Evolutionary conservation across 1,139 yeast species (phyloP), one percentile per base, ranked within the genome.

Genomic region (Debaryomyces fabryi): DNA sequence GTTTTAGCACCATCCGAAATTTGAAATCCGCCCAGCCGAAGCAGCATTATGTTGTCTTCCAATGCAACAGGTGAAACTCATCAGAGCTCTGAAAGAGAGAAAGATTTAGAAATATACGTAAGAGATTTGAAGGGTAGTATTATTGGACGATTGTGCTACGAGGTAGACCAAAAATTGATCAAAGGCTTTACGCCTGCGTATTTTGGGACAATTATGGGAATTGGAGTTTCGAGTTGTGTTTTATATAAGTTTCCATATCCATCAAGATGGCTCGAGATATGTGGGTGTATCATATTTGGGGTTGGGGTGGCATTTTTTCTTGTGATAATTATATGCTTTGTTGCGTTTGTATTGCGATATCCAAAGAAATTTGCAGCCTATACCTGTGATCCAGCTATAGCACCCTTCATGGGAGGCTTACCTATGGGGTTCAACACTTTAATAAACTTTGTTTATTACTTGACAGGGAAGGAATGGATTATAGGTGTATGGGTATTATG

Each of bases 161-260:
- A 21, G 24, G 39, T 45, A 23, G 48, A 45, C 16, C 37, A 42
- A 10, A 43, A 42, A 21, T 44, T 46, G 10, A 33, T 49, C n/a
- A 30, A 37, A 13, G 48, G 41, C 27, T 82, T 83, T 58, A 64
- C 74, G 21, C 88, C 89, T 1, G 74, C 74, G 2, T 85, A 83
- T 77, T 89, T 86, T 65, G 86, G 87, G 32, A 73, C 82, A 42
- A 78, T 83, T n/a, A 90, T 90, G 96, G 97, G 96, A 3, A 79
- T 86, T 0, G 96, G 96, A 1, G 87, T 89, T 40, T 71, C 88
- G 1, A 71, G 87, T 3, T 65, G 78, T 35, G 69, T 88, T 6
- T 68, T 89, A 44, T 79, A 82, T 64, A 63, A 71, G 30, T 89
- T 85, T 62, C 91, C 96, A 0, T 87, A 81, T 59, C 76, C 74